Conservation (phyloP, 176 grass and related monocot species). For the Poa pratensis region DNA sequence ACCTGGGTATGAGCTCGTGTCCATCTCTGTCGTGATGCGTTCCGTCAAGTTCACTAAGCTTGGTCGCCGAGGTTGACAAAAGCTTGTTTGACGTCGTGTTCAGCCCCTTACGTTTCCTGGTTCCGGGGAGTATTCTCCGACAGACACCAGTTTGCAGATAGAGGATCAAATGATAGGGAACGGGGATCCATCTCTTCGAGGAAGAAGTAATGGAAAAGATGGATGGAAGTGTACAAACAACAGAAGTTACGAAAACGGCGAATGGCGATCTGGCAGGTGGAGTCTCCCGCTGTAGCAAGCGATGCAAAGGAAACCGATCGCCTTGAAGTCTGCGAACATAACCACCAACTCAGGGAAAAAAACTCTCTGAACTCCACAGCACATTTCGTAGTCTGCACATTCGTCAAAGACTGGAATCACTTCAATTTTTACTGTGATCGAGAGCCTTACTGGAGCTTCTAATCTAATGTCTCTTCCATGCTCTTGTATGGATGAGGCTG, state of each 20-base stretch:
- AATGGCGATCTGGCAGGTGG: conserved; percentile 22
- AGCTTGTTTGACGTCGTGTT: no score
- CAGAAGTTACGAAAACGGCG: neutral
- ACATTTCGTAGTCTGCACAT: conserved; percentile 2
- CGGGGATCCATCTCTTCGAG: conserved; percentile 34
- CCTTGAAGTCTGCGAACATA: conserved; percentile 8
- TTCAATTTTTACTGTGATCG: neutral
- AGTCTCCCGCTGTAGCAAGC: conserved; percentile 35
- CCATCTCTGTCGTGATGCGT: no score
- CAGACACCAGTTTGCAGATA: neutral
- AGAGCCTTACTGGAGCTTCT: neutral
- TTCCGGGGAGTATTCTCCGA: no score
- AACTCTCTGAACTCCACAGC: neutral
- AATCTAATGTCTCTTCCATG: no score
- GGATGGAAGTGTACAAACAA: neutral
- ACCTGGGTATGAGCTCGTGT: no score
- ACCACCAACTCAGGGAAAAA: conserved; percentile 35
- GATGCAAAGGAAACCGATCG: neutral
- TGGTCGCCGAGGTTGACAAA: no score
- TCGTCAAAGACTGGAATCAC: neutral
- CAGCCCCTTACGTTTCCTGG: no score
- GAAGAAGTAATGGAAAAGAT: conserved; percentile 32
- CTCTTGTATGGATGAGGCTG: no score
- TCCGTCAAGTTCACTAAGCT: no score
- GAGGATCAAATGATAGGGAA: neutral